Evolutionary conservation across 75 land plant species (phyloP), one percentile per base, ranked within the genome.

Genomic region (Larix kaempferi): DNA sequence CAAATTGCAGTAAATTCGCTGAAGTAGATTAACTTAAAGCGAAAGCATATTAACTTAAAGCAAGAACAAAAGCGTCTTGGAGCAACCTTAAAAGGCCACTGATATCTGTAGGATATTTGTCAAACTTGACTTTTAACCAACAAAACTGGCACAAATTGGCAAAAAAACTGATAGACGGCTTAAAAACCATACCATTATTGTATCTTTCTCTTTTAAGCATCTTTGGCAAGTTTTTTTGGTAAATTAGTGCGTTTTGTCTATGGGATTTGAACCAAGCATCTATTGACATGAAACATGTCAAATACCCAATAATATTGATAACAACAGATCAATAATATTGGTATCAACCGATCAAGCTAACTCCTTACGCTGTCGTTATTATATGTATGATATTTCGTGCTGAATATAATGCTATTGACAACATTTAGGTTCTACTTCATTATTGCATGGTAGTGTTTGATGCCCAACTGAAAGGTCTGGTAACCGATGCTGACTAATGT

Each of bases 391-490:
- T 29, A 29, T 29, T 29, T 29, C 1, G 33, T 29, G 1, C 33
- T 29, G 33, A 29, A 29, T 29, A 0, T 29, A 29, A 29, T 25
- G 26, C 14, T 12, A 61, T 12, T 54, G 16, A 23, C 2, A 39
- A 27, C 62, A 63, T 75, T 71, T 37, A 62, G 12, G 25, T n/a
- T n/a, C 26, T 57, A 6, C 71, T 64, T 75, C 54, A 55, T 76
- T 62, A 49, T 35, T 78, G 76, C 89, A 93, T 95, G 85, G 78
- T 88, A 22, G 86, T 93, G 3, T 82, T 80, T 26, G 85, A 92
- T 17, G 98, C 91, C 74, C 89, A 93, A 10, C 80, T 85, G 5
- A 91, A 91, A 81, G 96, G 93, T 82, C 84, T 93, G 59, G 78
- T 79, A 57, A 66, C 89, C 93, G 35, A 83, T 75, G 84, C 88